Base-by-base conservation (phyloP, 2,329 filamentous ascomycete species). In the Colletotrichum abscissum region DNA sequence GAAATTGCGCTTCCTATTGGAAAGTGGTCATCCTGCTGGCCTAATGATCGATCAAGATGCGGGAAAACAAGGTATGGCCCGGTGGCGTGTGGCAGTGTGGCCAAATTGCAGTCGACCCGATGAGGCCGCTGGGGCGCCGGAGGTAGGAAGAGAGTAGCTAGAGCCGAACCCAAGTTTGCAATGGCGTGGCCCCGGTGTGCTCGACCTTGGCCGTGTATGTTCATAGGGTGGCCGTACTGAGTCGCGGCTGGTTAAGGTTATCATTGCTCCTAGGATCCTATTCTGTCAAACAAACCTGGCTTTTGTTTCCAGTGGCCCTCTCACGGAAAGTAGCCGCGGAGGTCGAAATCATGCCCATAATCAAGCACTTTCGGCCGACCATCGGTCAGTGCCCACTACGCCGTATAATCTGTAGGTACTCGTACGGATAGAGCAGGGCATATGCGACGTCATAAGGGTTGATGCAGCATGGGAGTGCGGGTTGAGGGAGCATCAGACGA, bases 311-410 rank as follows among this genome's bases (percentile, higher is more conserved):
- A 54, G 30, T 59, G 70, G 46, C 16, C 28, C 55, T 60, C n/a
- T 63, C 11, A 35, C 67, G 70, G 70, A 73, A 70, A 73, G 70
- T 73, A 73, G 70, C 70, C 70, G 67, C 60, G 33, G 16, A 9
- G 46, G n/a, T 65, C 6, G 16, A 64, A 26, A 38, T 60, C 56
- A 65, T 70, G 62, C 38, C 58, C 24, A 33, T 49, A 68, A 63
- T 58, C 54, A 64, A 69, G 57, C 57, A 35, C 38, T 16, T 9
- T 63, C 64, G 52, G 42, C 67, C 46, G 56, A 56, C 30, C 60
- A 54, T 64, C 55, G 59, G 55, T 35, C 16, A 65, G 6, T 19
- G 19, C 63, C 56, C 38, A 42, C 38, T 42, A 14, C 38, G 38
- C 38, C 38, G 38, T 42, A 16, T 42, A 42, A 16, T 7, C 19